These are phyloP conservation scores for Phylloporus sp. DNA, from an alignment of 768 basidiomycete species.

Conservation along the genomic window DNA sequence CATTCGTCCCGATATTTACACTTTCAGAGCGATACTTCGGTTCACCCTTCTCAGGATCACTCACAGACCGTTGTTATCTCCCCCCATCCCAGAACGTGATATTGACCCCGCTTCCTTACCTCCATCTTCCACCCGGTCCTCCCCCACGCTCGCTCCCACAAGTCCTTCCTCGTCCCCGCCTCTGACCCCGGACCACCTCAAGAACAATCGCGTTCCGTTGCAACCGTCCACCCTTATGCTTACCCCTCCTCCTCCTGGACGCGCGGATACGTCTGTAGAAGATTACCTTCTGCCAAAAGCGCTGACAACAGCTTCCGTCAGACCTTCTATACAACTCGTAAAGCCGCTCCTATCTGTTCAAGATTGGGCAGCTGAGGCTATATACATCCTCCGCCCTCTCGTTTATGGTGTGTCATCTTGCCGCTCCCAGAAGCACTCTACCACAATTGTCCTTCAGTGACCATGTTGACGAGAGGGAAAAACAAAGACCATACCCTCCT, in stretches of 20 bases:
- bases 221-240: conserved; percentile 58
- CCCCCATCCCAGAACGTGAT: conserved; percentile 84
- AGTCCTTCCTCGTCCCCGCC: conserved; percentile 54
- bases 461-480: conserved; percentile 21
- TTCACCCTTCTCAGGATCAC: conserved; percentile 72
- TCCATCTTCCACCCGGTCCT: conserved; percentile 46
- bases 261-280: conserved; percentile 59
- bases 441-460: conserved; percentile 12
- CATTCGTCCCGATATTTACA: conserved; percentile 6
- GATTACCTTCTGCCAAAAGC: conserved; percentile 83
- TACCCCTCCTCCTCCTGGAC: conserved; percentile 46
- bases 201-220: conserved; percentile 70
- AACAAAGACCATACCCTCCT: conserved; percentile 56
- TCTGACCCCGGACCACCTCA: conserved; percentile 73
- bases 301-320: conserved; percentile 67
- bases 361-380: conserved; percentile 71
- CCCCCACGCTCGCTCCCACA: conserved; percentile 59
- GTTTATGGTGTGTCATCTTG: conserved; percentile 58
- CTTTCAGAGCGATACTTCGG: conserved; percentile 66
- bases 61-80: conserved; percentile 67
- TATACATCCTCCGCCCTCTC: conserved; percentile 72
- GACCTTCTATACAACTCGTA: conserved; percentile 64
- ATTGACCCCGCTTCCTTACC: conserved; percentile 72
- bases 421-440: conserved; percentile 10
- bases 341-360: conserved; percentile 55